A percentile compares a stretch with the other conserved stretches of the same genome.
Conservation (phyloP, 352 stramenopile genomes). For the Phytophthora aleatoria region DNA sequence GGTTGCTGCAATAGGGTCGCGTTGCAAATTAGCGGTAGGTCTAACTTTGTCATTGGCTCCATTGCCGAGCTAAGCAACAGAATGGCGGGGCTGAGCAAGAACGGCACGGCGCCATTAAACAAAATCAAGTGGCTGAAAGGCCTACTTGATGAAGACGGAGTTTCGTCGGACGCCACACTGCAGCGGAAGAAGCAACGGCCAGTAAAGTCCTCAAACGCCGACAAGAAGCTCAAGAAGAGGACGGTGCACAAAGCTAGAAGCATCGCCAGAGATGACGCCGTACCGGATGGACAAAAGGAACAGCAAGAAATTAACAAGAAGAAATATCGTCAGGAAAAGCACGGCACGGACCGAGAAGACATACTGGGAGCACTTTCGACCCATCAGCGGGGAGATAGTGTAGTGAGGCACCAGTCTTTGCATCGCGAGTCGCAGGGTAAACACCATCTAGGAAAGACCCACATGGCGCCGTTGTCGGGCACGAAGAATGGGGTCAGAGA, state of each 20-base stretch:
- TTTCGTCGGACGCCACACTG: slow-evolving; percentile 19
- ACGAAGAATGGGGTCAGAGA: not conserved
- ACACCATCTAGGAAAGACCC: not conserved
- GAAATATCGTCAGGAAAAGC: not conserved
- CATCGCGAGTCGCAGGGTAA: not conserved
- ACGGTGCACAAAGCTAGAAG: not conserved
- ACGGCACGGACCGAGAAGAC: not conserved
- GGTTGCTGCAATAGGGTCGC: slow-evolving; percentile 1
- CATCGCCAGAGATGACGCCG: not conserved
- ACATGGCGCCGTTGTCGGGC: not conserved
- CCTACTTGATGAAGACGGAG: slow-evolving; percentile 8
- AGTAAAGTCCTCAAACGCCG: not conserved
- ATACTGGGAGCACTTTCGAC: not conserved
- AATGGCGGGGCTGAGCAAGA: slow-evolving; percentile 1
- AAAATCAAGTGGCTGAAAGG: slow-evolving; percentile 6
- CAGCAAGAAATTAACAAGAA: not conserved
- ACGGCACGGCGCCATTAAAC: not conserved
- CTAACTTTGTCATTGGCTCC: slow-evolving; percentile 2
- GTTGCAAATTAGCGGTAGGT: not conserved
- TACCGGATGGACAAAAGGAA: not conserved
- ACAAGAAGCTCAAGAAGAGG: slow-evolving; percentile 9
- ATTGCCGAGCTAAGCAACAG: not conserved
- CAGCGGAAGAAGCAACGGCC: slow-evolving; percentile 2
- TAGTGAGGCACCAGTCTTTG: not conserved
- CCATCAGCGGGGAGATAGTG: not conserved